These are phyloP conservation scores for Starmerella floris DNA, from an alignment of 805 yeast species.

Conservation along the genomic window DNA sequence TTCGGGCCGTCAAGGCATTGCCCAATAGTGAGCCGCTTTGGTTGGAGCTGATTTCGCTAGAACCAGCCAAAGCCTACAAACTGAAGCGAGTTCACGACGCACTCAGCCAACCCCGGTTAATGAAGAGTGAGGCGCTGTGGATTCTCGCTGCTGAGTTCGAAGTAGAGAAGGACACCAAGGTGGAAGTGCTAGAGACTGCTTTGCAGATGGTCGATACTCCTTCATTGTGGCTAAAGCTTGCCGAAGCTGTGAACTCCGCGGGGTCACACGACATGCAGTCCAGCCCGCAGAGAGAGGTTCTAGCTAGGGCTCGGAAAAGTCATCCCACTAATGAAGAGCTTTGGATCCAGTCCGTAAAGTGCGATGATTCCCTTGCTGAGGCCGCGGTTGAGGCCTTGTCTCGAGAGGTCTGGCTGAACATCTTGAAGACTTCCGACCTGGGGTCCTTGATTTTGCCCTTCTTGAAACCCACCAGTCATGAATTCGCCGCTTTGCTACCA, in stretches of 20 bases:
- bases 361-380: background rate
- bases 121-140: slow-evolving; percentile 49
- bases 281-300: no score
- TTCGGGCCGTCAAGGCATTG: slow-evolving; percentile 49
- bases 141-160: slow-evolving; percentile 47
- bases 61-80: slow-evolving; percentile 41
- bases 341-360: background rate
- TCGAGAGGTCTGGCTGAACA: background rate
- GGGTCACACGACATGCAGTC: background rate
- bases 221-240: slow-evolving; percentile 3
- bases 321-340: slow-evolving; percentile 1
- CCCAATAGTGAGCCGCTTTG: slow-evolving; percentile 52
- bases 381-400: slow-evolving; percentile 5
- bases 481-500: background rate
- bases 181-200: slow-evolving; percentile 49
- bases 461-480: background rate
- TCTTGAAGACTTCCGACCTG: background rate
- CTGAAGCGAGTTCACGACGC: slow-evolving; percentile 56
- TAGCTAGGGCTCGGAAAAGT: background rate
- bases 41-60: slow-evolving; percentile 57
- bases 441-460: background rate
- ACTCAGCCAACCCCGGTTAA: slow-evolving; percentile 23
- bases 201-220: slow-evolving; percentile 31
- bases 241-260: background rate
- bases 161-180: slow-evolving; percentile 35